phyloP scores from a whole-genome alignment of 768 basidiomycete genomes.

The Russula emetica region DNA sequence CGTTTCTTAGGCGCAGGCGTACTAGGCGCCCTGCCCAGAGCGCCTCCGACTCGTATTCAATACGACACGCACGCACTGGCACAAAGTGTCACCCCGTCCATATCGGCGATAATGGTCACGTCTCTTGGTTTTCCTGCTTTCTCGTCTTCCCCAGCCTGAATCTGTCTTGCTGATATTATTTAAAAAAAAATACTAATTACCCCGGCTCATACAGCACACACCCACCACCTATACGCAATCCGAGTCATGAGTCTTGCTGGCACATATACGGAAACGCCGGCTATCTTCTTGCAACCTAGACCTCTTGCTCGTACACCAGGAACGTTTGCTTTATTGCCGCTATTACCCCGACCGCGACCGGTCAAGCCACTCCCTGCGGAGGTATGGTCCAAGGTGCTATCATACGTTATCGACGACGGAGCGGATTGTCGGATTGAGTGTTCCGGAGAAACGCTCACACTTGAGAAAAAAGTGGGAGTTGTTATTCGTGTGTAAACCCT shows the following conservation, averaged over 20 bases:
- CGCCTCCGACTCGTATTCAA: neutral
- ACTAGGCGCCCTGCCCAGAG: too few relatives aligned
- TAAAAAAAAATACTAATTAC: too few relatives aligned
- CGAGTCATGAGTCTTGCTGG: conserved; percentile 19
- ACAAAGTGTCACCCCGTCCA: too few relatives aligned
- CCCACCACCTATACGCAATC: too few relatives aligned
- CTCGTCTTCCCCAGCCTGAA: neutral
- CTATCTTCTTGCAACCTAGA: conserved; percentile 58
- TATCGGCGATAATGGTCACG: neutral
- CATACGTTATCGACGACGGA: conserved; percentile 33
- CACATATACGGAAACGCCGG: conserved; percentile 12
- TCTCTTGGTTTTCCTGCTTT: neutral
- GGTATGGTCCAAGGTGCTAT: conserved; percentile 64
- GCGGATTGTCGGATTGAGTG: conserved; percentile 11
- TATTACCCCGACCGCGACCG: conserved; percentile 54
- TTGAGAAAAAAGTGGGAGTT: conserved; percentile 29
- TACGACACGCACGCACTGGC: too few relatives aligned
- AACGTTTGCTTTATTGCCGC: conserved; percentile 59
- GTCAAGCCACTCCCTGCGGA: conserved; percentile 60
- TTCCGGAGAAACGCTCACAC: conserved; percentile 13
- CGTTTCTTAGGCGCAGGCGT: too few relatives aligned
- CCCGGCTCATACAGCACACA: too few relatives aligned
- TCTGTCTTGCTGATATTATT: neutral
- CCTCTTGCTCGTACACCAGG: conserved; percentile 59
- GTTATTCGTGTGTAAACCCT: conserved; percentile 26